These are phyloP conservation scores for Nemania diffusa DNA, from an alignment of 2,329 filamentous ascomycete species.

Conservation along the genomic window DNA sequence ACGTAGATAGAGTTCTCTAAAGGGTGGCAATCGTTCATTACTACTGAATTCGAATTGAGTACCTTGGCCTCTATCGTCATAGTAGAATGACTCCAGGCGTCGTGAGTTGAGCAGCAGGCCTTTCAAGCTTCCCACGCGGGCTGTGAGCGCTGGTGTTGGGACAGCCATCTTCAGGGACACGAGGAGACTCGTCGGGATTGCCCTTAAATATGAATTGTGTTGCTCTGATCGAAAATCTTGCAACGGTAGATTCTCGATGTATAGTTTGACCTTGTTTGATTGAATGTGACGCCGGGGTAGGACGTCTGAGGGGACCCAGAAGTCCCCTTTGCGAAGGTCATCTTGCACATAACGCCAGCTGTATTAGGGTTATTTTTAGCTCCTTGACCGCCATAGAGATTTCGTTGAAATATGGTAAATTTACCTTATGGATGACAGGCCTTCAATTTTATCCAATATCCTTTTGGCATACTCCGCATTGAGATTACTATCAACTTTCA, in stretches of 20 bases:
- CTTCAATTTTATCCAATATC: constrained; percentile 51
- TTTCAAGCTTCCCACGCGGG: constrained; percentile 56
- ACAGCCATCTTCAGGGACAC: constrained; percentile 55
- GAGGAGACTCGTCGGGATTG: constrained; percentile 53
- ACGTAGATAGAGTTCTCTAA: constrained; percentile 55
- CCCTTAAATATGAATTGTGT: constrained; percentile 52
- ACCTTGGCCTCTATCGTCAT: constrained; percentile 58
- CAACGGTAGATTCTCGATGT: constrained; percentile 56
- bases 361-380: constrained; percentile 6
- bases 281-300: constrained; percentile 49
- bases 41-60: constrained; percentile 55
- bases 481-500: constrained; percentile 55
- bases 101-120: constrained; percentile 53
- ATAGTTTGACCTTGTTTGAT: constrained; percentile 48
- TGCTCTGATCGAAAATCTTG: constrained; percentile 50
- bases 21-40: constrained; percentile 56
- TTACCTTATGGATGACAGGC: constrained; percentile 56
- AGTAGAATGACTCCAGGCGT: constrained; percentile 54
- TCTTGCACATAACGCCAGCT: constrained; percentile 55
- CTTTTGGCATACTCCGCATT: constrained; percentile 51
- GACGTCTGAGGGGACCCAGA: constrained; percentile 55
- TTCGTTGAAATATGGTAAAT: background rate
- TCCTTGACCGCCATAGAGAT: background rate
- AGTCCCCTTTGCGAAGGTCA: constrained; percentile 43
- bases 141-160: constrained; percentile 55